Evolutionary conservation across 2,329 filamentous ascomycete species (phyloP), one percentile per base, ranked within the genome.

Genomic region (Gyromitra esculenta): DNA sequence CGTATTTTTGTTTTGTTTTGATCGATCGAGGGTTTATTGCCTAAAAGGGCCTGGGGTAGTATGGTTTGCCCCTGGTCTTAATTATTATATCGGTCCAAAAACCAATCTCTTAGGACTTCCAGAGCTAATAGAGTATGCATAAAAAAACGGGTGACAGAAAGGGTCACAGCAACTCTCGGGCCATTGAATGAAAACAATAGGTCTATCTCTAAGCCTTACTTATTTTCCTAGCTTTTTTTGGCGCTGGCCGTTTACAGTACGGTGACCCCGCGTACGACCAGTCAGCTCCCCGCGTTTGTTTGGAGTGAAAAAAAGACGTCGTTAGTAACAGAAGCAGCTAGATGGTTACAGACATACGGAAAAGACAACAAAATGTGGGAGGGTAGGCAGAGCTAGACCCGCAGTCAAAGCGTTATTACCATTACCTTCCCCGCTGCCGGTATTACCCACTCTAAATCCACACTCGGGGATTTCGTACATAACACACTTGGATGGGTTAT

Each of bases 381-480:
- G 56, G 54, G 54, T 52, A 74, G 65, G 25, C 18, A 21, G 18
- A 54, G 56, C 41, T 18, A 73, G 69, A 18, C 56, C 69, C 71
- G 21, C 64, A 75, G 66, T 71, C 70, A 57, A 74, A 62, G 70
- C 70, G 59, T 65, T 66, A 68, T 69, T 75, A 66, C 65, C 64
- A 56, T 73, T 63, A 18, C 75, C 59, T 63, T 64, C 70, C 43
- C 64, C 74, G 54, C 69, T 68, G 50, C 45, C 52, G 25, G 63
- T 41, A 73, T 63, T 54, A 54, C 54, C 75, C 75, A 77, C 71
- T 60, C 63, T 65, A 68, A 74, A 67, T 31, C 25, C 63, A 39
- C 74, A 67, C 35, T 18, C 37, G 52, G 64, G 67, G 68, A 39
- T 65, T 73, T 68, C 69, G 21, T 73, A 67, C 48, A 56, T 66